Evolutionary conservation across 2,329 filamentous ascomycete species (phyloP).

Genomic region (Cyphellophora europaea): DNA sequence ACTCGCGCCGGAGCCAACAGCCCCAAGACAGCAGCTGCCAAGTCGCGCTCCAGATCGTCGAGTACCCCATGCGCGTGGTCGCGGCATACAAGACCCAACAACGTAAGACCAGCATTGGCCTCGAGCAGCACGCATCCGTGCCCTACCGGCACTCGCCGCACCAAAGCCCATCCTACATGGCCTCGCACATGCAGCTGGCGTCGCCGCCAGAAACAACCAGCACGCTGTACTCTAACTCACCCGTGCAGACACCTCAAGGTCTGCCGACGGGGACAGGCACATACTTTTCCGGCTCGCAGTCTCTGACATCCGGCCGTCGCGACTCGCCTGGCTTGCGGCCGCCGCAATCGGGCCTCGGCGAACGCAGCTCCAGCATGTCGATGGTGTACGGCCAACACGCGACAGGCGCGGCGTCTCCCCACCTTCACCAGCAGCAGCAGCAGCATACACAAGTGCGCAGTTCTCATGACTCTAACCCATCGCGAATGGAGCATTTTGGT

Average conservation of each 20-base stretch:
- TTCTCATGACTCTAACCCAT: constrained; percentile 9
- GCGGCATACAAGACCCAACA: constrained; percentile 60
- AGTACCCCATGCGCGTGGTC: constrained; percentile 61
- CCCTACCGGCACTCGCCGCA: constrained; percentile 16
- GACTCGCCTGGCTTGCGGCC: constrained; percentile 27
- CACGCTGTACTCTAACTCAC: constrained; percentile 29
- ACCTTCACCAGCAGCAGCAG: constrained; percentile 2
- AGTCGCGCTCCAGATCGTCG: constrained; percentile 59
- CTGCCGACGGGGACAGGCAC: constrained; percentile 28
- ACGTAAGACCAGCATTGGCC: constrained; percentile 30
- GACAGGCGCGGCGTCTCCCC: too few species aligned
- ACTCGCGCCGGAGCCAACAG: constrained; percentile 56
- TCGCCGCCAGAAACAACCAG: constrained; percentile 7
- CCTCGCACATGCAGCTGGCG: constrained; percentile 8
- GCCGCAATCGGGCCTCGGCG: constrained; percentile 15
- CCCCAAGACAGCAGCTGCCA: constrained; percentile 49
- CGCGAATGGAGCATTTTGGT: constrained; percentile 17
- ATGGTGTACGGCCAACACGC: constrained; percentile 14
- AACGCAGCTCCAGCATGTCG: constrained; percentile 11
- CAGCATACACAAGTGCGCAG: constrained; percentile 6
- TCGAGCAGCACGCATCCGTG: constrained; percentile 5
- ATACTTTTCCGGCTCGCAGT: constrained; percentile 17
- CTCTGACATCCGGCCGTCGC: constrained; percentile 25
- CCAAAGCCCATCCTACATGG: constrained; percentile 13
- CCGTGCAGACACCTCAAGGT: constrained; percentile 29